Evolutionary conservation across 2,329 filamentous ascomycete species (phyloP), one percentile per base, ranked within the genome.

Genomic region (Epichloe sylvatica): DNA sequence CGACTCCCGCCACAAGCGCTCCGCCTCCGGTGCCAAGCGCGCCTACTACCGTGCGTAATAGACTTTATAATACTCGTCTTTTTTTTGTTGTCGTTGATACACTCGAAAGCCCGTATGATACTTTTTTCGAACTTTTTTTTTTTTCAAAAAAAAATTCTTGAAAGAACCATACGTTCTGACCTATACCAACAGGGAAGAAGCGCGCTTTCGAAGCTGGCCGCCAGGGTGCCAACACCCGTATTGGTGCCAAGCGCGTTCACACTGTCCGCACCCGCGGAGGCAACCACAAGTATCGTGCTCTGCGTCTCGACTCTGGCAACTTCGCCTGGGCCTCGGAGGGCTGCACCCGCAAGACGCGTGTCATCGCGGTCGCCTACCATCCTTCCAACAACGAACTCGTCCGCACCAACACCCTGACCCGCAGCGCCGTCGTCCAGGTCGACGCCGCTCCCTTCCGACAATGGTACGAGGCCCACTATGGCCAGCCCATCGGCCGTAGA

Each of bases 381-480:
- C 94, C 92, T 57, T 96, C 91, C 72, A 98, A 98, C 90, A 98
- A 98, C 88, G 92, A 98, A 79, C 83, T 98, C 64, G 90, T 98
- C 80, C 92, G 92, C 70, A 98, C 92, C 75, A 98, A 98, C 85
- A 97, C 92, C 78, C 82, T 98, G 72, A 98, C 92, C 81, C 94
- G 90, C 78, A 88, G 88, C 69, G 92, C 92, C 76, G 87, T 98
- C 68, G 87, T 98, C 72, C 92, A 98, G 81, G 78, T 98, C 75
- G 92, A 98, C 74, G 92, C 94, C 65, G 88, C 92, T 58, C 92
- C 92, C 62, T 98, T 98, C 87, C 82, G 92, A 72, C 91, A 97
- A 78, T 98, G 92, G 92, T 98, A 94, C 77, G 92, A 98, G 83
- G 88, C 92, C 63, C 92, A 98, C 85, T 98, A 98, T 81, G 92